A percentile compares a stretch with the other conserved stretches of the same genome.
These are phyloP conservation scores for Citrus inodora DNA, from an alignment of 345 rosid species.

Conservation along the genomic window DNA sequence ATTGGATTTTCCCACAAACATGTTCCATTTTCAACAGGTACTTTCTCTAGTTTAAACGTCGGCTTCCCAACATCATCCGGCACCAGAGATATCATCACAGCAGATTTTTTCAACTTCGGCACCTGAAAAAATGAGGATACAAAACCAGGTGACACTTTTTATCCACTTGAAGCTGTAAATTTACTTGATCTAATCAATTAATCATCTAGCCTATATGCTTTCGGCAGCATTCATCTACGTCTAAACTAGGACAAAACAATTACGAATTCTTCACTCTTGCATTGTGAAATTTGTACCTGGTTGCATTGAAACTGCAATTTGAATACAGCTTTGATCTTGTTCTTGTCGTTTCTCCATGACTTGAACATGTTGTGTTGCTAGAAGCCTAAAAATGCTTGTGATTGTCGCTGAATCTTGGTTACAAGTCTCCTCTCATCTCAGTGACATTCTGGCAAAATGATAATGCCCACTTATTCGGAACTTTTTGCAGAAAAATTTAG, in stretches of 20 bases:
- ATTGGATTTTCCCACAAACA: conserved; percentile 91
- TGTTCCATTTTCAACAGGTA: conserved; percentile 60
- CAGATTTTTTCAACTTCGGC: conserved; percentile 73
- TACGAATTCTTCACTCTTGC: background rate
- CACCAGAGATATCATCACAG: conserved; percentile 76
- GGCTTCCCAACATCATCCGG: conserved; percentile 95
- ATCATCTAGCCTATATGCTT: background rate
- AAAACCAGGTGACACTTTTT: conserved; percentile 22
- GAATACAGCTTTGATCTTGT: conserved; percentile 86
- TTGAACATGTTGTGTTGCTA: conserved; percentile 61
- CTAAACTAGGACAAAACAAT: background rate
- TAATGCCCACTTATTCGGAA: conserved; percentile 1
- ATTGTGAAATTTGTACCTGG: conserved; percentile 53
- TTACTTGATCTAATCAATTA: background rate
- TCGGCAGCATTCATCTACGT: background rate
- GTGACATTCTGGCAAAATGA: conserved; percentile 12
- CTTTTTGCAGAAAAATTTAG: conserved; percentile 12
- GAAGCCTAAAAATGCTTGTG: conserved; percentile 21
- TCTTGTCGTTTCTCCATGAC: conserved; percentile 90
- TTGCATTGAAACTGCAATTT: conserved; percentile 90
- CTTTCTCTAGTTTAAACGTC: conserved; percentile 71
- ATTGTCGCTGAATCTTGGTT: conserved; percentile 23
- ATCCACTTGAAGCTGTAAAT: background rate
- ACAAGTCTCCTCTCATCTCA: conserved; percentile 13
- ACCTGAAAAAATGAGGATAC: conserved; percentile 51